Conservation (phyloP, 495 filamentous ascomycete species). For the Penicillium odoratum region DNA sequence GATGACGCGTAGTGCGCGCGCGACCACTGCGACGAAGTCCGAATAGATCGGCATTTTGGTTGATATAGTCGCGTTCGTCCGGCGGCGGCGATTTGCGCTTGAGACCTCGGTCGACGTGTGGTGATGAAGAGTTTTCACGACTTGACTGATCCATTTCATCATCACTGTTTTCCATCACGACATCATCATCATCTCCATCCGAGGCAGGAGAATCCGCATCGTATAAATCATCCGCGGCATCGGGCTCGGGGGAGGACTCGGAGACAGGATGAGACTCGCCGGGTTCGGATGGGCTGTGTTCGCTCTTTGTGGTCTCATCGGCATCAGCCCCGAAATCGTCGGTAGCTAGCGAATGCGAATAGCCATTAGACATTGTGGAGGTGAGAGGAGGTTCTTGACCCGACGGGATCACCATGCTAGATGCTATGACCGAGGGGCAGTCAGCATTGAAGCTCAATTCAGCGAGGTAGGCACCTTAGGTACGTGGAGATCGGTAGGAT, state of each 20-base stretch:
- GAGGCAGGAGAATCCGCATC: slow-evolving; percentile 38
- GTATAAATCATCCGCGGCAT: slow-evolving; percentile 62
- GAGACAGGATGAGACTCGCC: slow-evolving; percentile 42
- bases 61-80: slow-evolving; percentile 80
- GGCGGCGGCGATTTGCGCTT: slow-evolving; percentile 75
- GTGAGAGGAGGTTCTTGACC: slow-evolving; percentile 42
- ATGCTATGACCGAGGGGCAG: slow-evolving; percentile 42
- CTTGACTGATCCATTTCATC: slow-evolving; percentile 49
- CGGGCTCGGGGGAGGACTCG: slow-evolving; percentile 57
- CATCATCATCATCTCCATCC: slow-evolving; percentile 74
- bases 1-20: slow-evolving; percentile 48
- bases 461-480: slow-evolving; percentile 18
- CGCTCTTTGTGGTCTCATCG: slow-evolving; percentile 44
- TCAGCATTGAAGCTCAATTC: slow-evolving; percentile 49
- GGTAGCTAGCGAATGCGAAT: slow-evolving; percentile 40
- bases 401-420: slow-evolving; percentile 56
- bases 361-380: slow-evolving; percentile 50
- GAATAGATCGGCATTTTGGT: slow-evolving; percentile 93
- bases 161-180: slow-evolving; percentile 64
- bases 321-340: slow-evolving; percentile 39
- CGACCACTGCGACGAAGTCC: slow-evolving; percentile 85
- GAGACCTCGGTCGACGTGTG: slow-evolving; percentile 58
- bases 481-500: slow-evolving; percentile 23
- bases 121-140: slow-evolving; percentile 65
- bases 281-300: slow-evolving; percentile 54